Base-by-base conservation (phyloP, 257 asterid genomes). In the Solanum sitiens region DNA sequence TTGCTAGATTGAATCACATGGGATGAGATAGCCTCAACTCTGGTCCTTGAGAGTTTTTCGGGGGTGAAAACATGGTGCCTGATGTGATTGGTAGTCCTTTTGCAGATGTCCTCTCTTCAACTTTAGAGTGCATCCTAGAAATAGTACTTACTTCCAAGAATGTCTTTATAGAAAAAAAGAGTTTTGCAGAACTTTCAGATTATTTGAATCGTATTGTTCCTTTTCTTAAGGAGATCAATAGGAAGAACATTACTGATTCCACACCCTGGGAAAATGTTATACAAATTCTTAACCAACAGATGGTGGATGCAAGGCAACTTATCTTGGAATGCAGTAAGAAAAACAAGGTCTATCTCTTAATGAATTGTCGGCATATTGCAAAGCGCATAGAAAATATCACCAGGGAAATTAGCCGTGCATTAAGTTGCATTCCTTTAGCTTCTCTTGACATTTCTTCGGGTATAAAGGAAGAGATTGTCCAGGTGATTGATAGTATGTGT, bases 301-400 rank as follows among this genome's bases (percentile, higher is more conserved):
- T 88, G 0, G 83, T 70, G 84, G 91, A 53, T 74, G 95, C 94
- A 21, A 90, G 88, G 50, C 90, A 91, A 65, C 92, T 94, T 20
- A 89, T 92, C 44, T 35, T 27, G 11, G 95, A 94, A 27, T 94
- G 95, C 89, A 91, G 91, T 21, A 65, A 89, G 70, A 89, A 86
- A 21, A 94, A 89, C 92, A 85, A 92, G 42, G 90, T 94, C 53
- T 94, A 94, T 91, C 95, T 94, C 89, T 89, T 94, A 42, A 71
- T 94, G 73, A 93, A 91, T 37, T 90, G 90, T 16, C 92, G 94
- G 45, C 91, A 90, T 5, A 92, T 92, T 63, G 88, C 92, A 59
- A 91, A 93, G 91, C 90, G 89, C 30, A 90, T 93, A 56, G 90
- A 90, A 59, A 88, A 87, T 23, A 91, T 91, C 63, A 93, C 93